Evolutionary conservation across 2,329 filamentous ascomycete genomes (phyloP), one percentile per base, ranked within the genome.

Genomic region (Penicillium sp.): DNA sequence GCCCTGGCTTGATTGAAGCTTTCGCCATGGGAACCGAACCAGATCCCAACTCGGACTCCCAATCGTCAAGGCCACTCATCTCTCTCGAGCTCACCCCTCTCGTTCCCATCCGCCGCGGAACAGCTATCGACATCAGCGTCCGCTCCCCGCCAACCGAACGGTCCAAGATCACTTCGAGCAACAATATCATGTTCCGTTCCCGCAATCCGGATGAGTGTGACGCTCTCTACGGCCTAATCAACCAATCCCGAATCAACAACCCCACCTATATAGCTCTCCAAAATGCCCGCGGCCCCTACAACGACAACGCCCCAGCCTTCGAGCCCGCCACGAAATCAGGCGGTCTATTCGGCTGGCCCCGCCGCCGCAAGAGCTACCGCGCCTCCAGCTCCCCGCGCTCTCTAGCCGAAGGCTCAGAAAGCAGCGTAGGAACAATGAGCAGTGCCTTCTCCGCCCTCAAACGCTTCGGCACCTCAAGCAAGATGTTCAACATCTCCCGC

Each of bases 171-270:
- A 83, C 81, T 55, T 83, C 76, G 68, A 83, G 87, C 47, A 87
- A 86, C 65, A 94, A 95, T 70, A 90, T 96, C 76, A 93, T 95
- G 80, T 94, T 97, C 82, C 88, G 94, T 40, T 91, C 91, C 45
- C 81, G 87, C 40, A 90, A 84, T 44, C 81, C 86, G 2, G 82
- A 86, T 42, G 93, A 97, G 58, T 95, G 92, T 68, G 87, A 89
- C 61, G 82, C 84, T 34, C 81, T 99, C 4, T 99, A 97, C 74
- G 84, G 84, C 67, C 84, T 93, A 42, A 92, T 97, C 58, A 95
- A 97, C 73, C 83, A 89, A 57, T 87, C 92, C 18, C 89, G 94
- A 45, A 89, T 96, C 70, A 91, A 96, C 75, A 97, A 97, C 70
- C 88, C 91, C 49, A 93, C 92, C 51, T 97, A 93, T 75, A 92